Percentiles rank a stretch among this genome's conserved stretches.
These are phyloP conservation scores for Alternaria conjuncta DNA, from an alignment of 2,329 filamentous ascomycete species.

Conservation along the genomic window DNA sequence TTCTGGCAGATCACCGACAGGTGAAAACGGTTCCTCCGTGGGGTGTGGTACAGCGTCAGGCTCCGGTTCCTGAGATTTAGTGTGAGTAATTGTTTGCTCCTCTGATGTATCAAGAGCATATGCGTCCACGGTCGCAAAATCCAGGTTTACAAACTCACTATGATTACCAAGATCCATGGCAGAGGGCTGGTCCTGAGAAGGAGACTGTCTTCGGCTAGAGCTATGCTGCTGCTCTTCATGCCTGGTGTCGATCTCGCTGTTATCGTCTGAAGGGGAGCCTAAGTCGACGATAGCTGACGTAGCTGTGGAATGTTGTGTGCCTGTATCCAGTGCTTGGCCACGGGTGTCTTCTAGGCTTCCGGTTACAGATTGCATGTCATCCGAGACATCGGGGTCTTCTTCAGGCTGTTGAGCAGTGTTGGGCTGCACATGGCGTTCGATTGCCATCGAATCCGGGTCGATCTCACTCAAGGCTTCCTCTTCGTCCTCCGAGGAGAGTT, in stretches of 20 bases:
- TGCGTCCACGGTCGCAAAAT: constrained; percentile 8
- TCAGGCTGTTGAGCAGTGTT: not conserved
- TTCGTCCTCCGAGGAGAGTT: constrained; percentile 18
- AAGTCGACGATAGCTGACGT: constrained; percentile 30
- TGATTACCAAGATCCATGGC: constrained; percentile 3
- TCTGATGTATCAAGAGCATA: not conserved
- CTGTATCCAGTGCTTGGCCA: not conserved
- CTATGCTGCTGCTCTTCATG: not conserved
- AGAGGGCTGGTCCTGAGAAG: not conserved
- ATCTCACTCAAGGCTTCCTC: not conserved
- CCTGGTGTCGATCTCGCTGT: not conserved
- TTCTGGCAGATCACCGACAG: constrained; percentile 6
- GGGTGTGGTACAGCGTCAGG: not conserved
- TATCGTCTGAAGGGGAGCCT: constrained; percentile 22
- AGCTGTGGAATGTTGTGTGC: not conserved
- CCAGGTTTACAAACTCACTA: constrained; percentile 18
- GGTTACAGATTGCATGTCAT: not conserved
- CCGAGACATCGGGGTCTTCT: not conserved
- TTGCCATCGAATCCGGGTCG: not conserved
- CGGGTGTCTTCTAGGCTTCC: not conserved
- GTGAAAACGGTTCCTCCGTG: not conserved
- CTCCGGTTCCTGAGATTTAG: constrained; percentile 3
- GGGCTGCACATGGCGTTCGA: not conserved
- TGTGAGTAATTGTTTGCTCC: constrained; percentile 7
- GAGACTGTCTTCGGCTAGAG: not conserved